phyloP scores from a whole-genome alignment of 2,329 filamentous ascomycete species.

The Didymella keratinophila region DNA sequence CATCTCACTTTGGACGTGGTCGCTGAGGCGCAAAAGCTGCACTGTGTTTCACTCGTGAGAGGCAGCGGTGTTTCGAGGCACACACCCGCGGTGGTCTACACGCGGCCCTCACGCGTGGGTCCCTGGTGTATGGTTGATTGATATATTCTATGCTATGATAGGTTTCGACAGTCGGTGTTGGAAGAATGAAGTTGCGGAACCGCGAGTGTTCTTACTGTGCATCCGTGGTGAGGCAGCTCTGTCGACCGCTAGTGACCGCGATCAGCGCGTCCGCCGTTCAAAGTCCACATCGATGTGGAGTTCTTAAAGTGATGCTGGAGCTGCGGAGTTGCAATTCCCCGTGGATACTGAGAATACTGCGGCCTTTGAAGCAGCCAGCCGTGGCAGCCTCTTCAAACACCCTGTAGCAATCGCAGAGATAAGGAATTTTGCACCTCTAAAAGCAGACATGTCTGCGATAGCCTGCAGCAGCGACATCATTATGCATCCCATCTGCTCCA shows the following conservation, averaged over 20 bases:
- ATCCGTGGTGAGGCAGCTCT: conserved; percentile 4
- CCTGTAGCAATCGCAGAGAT: conserved; percentile 3
- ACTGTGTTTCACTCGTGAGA: conserved; percentile 10
- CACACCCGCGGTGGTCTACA: conserved; percentile 3
- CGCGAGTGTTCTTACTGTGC: conserved; percentile 2
- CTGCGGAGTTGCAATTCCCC: background rate
- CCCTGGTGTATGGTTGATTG: background rate
- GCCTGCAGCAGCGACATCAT: conserved; percentile 20
- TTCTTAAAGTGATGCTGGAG: background rate
- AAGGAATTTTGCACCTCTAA: conserved; percentile 1
- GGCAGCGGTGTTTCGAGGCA: conserved; percentile 8
- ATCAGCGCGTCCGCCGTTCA: conserved; percentile 6
- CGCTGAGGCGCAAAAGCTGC: conserved; percentile 2
- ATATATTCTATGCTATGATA: background rate
- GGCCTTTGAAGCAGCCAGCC: background rate
- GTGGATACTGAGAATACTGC: background rate
- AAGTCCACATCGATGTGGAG: background rate
- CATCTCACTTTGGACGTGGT: background rate
- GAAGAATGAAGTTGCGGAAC: background rate
- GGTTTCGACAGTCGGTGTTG: background rate
- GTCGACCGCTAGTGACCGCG: conserved; percentile 9
- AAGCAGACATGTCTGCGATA: conserved; percentile 8
- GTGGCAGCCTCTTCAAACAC: background rate
- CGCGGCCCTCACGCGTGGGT: conserved; percentile 5
- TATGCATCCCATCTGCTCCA: conserved; percentile 7